phyloP scores from a whole-genome alignment of 106 monocot genomes.

The Iris macrosiphon region DNA sequence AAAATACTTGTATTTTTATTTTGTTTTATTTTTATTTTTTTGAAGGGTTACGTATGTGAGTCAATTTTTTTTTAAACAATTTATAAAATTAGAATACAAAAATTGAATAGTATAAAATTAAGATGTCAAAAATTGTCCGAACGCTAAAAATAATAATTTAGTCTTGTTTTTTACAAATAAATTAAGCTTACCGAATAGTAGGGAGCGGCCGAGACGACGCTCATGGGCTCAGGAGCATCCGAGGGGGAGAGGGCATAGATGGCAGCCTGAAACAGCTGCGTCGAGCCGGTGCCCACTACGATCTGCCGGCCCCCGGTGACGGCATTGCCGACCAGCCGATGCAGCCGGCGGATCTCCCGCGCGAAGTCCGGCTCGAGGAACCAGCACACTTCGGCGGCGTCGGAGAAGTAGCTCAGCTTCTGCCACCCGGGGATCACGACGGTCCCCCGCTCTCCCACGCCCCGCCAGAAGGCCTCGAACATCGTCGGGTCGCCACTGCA shows the following conservation, averaged over 20 bases:
- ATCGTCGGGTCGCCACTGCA: constrained; percentile 40
- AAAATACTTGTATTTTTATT: too few species aligned
- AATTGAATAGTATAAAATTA: too few species aligned
- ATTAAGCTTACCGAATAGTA: constrained; percentile 69
- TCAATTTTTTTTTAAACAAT: too few species aligned
- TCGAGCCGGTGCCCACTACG: constrained; percentile 72
- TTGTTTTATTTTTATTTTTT: too few species aligned
- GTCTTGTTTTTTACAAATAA: too few species aligned
- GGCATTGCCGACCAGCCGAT: constrained; percentile 65
- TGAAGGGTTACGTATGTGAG: too few species aligned
- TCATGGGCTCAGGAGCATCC: constrained; percentile 18
- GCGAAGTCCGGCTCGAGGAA: constrained; percentile 56
- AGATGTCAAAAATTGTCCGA: too few species aligned
- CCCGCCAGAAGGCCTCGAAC: constrained; percentile 36
- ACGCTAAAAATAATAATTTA: too few species aligned
- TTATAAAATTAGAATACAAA: too few species aligned
- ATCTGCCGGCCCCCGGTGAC: constrained; percentile 19
- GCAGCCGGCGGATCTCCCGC: constrained; percentile 45
- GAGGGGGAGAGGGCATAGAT: constrained; percentile 46
- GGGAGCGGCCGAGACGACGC: constrained; percentile 54
- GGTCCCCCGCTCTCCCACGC: not conserved
- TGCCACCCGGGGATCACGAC: constrained; percentile 37
- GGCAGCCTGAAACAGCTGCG: constrained; percentile 72
- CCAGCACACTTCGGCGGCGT: constrained; percentile 43
- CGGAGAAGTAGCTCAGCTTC: constrained; percentile 82